A percentile compares a stretch with the other conserved stretches of the same genome.
Conservation (phyloP, 768 basidiomycete species). For the Tulasnella sp. region DNA sequence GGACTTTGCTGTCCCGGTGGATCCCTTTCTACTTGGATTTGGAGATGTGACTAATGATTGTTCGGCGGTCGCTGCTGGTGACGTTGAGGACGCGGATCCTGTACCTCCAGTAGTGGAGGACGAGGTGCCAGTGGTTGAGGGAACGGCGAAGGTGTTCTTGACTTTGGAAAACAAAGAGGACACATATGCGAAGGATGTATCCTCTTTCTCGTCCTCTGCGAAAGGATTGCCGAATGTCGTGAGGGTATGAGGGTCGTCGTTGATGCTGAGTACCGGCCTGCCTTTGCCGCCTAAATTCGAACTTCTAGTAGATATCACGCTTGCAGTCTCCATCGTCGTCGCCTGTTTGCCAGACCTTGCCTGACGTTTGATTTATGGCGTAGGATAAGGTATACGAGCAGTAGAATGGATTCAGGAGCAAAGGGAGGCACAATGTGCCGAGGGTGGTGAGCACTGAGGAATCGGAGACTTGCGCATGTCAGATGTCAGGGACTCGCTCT, state of each 20-base stretch:
- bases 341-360: neutral
- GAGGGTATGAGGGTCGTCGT: conserved; percentile 23
- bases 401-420: neutral
- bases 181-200: conserved; percentile 79
- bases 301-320: conserved; percentile 18
- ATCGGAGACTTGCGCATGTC: too few relatives aligned
- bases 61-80: conserved; percentile 10
- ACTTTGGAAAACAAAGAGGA: conserved; percentile 75
- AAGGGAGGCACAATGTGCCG: neutral
- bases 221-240: conserved; percentile 84
- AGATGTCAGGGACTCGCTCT: neutral
- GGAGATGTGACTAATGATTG: neutral
- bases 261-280: conserved; percentile 9
- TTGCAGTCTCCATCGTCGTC: conserved; percentile 20
- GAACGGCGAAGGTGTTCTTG: conserved; percentile 59
- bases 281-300: conserved; percentile 5
- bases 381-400: neutral
- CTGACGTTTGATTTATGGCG: neutral
- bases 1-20: neutral
- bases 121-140: neutral
- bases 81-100: neutral
- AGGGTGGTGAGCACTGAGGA: conserved; percentile 7
- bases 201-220: conserved; percentile 87
- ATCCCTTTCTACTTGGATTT: conserved; percentile 16
- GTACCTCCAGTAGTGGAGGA: neutral